Conservation (phyloP, 2,329 filamentous ascomycete genomes). For the Fusarium miscanthi region DNA sequence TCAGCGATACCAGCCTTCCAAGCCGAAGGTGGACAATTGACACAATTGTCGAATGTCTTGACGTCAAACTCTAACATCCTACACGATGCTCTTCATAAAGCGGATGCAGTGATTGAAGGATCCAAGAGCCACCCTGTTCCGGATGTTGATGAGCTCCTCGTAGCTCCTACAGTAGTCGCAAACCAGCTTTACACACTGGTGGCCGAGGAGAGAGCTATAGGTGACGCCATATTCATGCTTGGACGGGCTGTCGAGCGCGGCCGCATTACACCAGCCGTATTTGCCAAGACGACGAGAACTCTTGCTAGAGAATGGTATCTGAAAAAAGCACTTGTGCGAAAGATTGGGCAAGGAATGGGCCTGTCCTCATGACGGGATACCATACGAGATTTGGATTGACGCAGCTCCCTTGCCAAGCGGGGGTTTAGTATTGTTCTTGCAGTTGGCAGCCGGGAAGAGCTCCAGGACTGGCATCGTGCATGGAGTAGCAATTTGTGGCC, state of each 20-base stretch:
- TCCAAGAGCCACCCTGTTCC: constrained; percentile 77
- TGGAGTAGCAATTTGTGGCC: not conserved
- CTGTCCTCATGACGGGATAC: constrained; percentile 54
- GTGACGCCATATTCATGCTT: constrained; percentile 87
- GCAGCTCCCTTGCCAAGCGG: constrained; percentile 10
- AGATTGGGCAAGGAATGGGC: constrained; percentile 82
- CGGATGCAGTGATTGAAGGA: constrained; percentile 80
- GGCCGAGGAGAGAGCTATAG: constrained; percentile 87
- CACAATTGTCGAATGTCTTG: constrained; percentile 76
- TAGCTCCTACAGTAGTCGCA: constrained; percentile 92
- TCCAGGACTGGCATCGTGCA: not conserved
- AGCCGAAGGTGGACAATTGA: constrained; percentile 77
- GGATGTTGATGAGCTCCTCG: constrained; percentile 87
- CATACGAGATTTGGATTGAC: not conserved
- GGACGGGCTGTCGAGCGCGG: constrained; percentile 80
- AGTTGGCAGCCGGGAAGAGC: constrained; percentile 15
- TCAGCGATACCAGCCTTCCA: constrained; percentile 76
- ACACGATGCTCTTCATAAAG: constrained; percentile 79
- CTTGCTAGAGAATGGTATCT: constrained; percentile 84
- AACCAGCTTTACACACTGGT: constrained; percentile 92
- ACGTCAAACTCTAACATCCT: constrained; percentile 82
- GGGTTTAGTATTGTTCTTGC: constrained; percentile 35
- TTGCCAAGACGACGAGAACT: constrained; percentile 80
- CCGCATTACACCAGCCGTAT: constrained; percentile 75
- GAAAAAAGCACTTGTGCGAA: constrained; percentile 82